Conservation (phyloP, 1,284 basidiomycete species). For the Naganishia cerealis region DNA sequence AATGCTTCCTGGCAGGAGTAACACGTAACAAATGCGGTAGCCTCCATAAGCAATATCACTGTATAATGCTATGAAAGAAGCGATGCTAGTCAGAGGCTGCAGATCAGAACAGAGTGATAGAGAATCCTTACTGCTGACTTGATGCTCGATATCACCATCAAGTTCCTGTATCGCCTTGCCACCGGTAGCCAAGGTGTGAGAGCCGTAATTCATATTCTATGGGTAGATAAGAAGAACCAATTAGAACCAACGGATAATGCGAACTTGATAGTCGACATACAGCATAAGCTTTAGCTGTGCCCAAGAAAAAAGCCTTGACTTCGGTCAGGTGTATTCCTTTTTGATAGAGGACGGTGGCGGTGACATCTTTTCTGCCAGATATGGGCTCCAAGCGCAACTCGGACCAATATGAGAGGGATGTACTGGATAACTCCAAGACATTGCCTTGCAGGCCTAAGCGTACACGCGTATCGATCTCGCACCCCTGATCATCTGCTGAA, state of each 20-base stretch:
- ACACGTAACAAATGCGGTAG: conserved; percentile 6
- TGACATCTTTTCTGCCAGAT: conserved; percentile 19
- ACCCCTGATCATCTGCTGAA: background rate
- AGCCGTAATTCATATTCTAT: conserved; percentile 17
- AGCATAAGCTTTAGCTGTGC: conserved; percentile 8
- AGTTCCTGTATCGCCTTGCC: conserved; percentile 9
- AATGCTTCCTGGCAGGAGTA: background rate
- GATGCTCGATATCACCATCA: background rate
- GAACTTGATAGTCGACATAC: background rate
- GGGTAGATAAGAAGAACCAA: background rate
- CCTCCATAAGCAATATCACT: background rate
- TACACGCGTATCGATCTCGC: conserved; percentile 5
- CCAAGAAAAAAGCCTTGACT: conserved; percentile 15
- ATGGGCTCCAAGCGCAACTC: conserved; percentile 13
- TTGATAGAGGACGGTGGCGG: conserved; percentile 1
- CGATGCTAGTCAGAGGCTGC: conserved; percentile 2
- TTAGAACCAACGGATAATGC: background rate
- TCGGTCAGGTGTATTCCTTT: conserved; percentile 12
- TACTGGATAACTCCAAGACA: conserved; percentile 17
- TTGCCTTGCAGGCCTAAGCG: conserved; percentile 16
- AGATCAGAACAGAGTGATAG: background rate
- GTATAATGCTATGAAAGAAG: background rate
- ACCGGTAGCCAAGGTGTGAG: conserved; percentile 2
- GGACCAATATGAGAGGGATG: conserved; percentile 1
- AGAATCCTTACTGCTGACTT: conserved; percentile 1